These are phyloP conservation scores for Puccinia brachypodii DNA, from an alignment of 1,284 basidiomycete species.

Conservation along the genomic window DNA sequence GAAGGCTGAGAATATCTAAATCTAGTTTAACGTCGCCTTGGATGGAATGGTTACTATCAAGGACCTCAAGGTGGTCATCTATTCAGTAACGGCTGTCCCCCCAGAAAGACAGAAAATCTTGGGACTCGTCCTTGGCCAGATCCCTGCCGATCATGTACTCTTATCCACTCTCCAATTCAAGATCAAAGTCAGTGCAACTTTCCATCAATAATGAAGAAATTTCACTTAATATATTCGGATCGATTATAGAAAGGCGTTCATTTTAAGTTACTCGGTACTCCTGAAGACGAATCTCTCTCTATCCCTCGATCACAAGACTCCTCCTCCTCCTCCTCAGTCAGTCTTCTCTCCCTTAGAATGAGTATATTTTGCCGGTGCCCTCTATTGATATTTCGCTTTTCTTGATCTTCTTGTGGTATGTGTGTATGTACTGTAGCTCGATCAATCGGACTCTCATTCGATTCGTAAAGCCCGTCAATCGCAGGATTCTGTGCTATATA, in stretches of 20 bases:
- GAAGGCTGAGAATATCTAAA: background rate
- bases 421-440: too few relatives aligned
- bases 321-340: background rate
- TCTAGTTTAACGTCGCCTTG: constrained; percentile 25
- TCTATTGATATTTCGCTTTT: too few relatives aligned
- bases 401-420: too few relatives aligned
- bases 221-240: background rate
- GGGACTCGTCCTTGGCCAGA: constrained; percentile 77
- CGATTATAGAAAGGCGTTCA: constrained; percentile 35
- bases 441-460: constrained; percentile 16
- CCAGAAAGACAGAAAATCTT: constrained; percentile 84
- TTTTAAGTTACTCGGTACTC: constrained; percentile 43
- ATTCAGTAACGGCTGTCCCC: constrained; percentile 74
- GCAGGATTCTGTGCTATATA: constrained; percentile 38
- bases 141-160: constrained; percentile 70
- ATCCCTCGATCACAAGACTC: background rate
- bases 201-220: background rate
- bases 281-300: constrained; percentile 35
- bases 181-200: constrained; percentile 53
- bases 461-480: constrained; percentile 29
- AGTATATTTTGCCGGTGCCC: too few relatives aligned
- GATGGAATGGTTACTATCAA: constrained; percentile 34
- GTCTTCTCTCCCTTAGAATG: too few relatives aligned
- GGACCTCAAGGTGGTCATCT: constrained; percentile 59
- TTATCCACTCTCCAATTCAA: constrained; percentile 60